These are phyloP conservation scores for Wickerhamomyces chaumierensis DNA, from an alignment of 805 yeast species.

Conservation along the genomic window DNA sequence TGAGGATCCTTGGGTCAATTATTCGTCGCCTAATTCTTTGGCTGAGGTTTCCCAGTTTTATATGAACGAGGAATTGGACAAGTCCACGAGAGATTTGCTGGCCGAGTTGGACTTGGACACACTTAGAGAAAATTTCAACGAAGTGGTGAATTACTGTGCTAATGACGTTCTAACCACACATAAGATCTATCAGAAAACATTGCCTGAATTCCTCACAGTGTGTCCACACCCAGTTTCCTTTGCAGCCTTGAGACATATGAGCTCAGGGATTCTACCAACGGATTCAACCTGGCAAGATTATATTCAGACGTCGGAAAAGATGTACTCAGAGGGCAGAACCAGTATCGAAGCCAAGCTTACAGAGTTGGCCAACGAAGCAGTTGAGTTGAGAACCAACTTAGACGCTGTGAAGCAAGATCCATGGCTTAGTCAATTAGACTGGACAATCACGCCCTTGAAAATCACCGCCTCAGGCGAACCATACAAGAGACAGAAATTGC, in stretches of 20 bases:
- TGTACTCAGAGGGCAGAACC: constrained; percentile 47
- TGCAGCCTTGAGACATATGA: constrained; percentile 70
- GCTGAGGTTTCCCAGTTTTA: constrained; percentile 73
- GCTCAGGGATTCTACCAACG: constrained; percentile 71
- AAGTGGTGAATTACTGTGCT: constrained; percentile 73
- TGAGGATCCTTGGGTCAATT: constrained; percentile 79
- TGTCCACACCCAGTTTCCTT: constrained; percentile 94
- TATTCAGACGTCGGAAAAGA: constrained; percentile 52
- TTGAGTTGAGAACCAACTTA: constrained; percentile 30
- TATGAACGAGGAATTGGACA: constrained; percentile 57
- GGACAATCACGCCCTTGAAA: constrained; percentile 58
- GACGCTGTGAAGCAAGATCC: constrained; percentile 52
- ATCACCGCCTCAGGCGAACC: constrained; percentile 61
- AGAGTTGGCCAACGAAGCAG: constrained; percentile 49
- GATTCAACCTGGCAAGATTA: constrained; percentile 64
- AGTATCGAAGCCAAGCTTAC: constrained; percentile 49
- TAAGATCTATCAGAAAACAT: constrained; percentile 51
- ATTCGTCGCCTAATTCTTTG: constrained; percentile 69
- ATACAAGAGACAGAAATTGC: constrained; percentile 62
- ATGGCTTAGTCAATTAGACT: constrained; percentile 84
- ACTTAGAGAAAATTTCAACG: constrained; percentile 44
- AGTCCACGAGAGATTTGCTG: constrained; percentile 57
- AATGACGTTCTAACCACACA: constrained; percentile 71
- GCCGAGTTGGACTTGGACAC: constrained; percentile 39
- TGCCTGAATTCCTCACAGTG: constrained; percentile 52